Conservation (phyloP, 768 basidiomycete species). For the Pluteus cervinus region DNA sequence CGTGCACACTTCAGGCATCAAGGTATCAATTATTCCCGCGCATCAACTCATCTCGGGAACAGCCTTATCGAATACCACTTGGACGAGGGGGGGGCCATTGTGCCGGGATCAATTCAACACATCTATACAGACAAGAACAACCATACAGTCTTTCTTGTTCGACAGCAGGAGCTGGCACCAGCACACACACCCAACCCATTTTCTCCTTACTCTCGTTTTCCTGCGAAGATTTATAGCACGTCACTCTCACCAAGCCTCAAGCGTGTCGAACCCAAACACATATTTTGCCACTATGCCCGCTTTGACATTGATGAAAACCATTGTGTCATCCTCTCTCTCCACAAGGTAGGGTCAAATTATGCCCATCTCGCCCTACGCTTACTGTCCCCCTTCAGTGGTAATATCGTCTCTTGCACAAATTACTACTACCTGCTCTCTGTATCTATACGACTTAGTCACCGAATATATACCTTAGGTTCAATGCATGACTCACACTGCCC, state of each 20-base stretch:
- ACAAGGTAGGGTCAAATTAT: slow-evolving; percentile 8
- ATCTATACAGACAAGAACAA: slow-evolving; percentile 7
- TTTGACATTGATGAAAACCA: slow-evolving; percentile 7
- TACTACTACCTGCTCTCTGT: too few relatives aligned
- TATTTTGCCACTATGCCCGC: slow-evolving; percentile 16
- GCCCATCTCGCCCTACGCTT: too few relatives aligned
- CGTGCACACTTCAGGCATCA: slow-evolving; percentile 9
- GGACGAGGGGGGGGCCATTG: slow-evolving; percentile 2
- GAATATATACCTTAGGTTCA: too few relatives aligned
- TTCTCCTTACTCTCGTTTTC: slow-evolving; percentile 13
- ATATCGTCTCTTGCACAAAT: too few relatives aligned
- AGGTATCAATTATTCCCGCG: slow-evolving; percentile 10
- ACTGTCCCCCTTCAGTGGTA: too few relatives aligned
- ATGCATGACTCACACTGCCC: too few relatives aligned
- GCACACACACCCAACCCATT: slow-evolving; percentile 12
- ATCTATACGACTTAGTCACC: too few relatives aligned
- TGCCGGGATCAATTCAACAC: slow-evolving; percentile 16
- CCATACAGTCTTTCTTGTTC: slow-evolving; percentile 8
- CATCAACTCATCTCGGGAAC: slow-evolving; percentile 16
- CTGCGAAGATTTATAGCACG: slow-evolving; percentile 13
- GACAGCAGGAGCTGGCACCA: slow-evolving; percentile 7
- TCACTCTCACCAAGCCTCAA: slow-evolving; percentile 9
- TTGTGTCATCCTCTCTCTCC: slow-evolving; percentile 10
- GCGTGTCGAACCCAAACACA: slow-evolving; percentile 12
- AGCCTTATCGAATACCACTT: slow-evolving; percentile 18